phyloP scores from a whole-genome alignment of 2,329 filamentous ascomycete genomes.

The Penicillium sp. region DNA sequence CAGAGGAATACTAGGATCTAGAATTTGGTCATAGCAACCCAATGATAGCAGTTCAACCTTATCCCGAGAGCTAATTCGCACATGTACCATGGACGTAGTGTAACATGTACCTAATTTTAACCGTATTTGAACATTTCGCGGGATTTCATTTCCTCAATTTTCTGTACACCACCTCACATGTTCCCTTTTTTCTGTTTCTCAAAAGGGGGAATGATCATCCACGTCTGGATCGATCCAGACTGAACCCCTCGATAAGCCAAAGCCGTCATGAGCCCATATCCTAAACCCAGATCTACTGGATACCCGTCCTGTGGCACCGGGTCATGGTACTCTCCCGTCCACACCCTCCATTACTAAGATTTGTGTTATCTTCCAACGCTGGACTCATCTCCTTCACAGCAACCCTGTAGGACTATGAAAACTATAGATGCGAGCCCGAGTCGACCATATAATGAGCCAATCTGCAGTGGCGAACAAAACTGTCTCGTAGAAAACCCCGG shows the following conservation, averaged over 20 bases:
- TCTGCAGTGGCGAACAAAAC: not conserved
- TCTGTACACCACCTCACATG: not conserved
- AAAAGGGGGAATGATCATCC: not conserved
- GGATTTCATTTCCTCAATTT: not conserved
- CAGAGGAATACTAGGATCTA: not conserved
- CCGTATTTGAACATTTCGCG: not conserved
- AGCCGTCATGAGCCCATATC: not conserved
- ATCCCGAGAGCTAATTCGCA: not conserved
- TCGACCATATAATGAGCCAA: not conserved
- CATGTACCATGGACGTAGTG: not conserved
- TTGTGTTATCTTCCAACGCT: not conserved
- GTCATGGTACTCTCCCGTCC: not conserved
- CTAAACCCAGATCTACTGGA: not conserved
- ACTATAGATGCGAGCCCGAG: not conserved
- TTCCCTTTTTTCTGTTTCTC: not conserved
- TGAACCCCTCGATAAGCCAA: not conserved
- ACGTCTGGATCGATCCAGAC: not conserved
- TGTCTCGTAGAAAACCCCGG: not conserved
- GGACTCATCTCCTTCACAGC: not conserved
- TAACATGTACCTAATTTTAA: not conserved
- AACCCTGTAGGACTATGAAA: not conserved
- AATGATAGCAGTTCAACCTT: not conserved
- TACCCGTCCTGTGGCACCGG: not conserved
- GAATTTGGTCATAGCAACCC: not conserved
- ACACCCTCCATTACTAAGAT: not conserved